A percentile compares a stretch with the other conserved stretches of the same genome.
phyloP scores from a whole-genome alignment of 2,329 filamentous ascomycete species.

The Colletotrichum magnum region DNA sequence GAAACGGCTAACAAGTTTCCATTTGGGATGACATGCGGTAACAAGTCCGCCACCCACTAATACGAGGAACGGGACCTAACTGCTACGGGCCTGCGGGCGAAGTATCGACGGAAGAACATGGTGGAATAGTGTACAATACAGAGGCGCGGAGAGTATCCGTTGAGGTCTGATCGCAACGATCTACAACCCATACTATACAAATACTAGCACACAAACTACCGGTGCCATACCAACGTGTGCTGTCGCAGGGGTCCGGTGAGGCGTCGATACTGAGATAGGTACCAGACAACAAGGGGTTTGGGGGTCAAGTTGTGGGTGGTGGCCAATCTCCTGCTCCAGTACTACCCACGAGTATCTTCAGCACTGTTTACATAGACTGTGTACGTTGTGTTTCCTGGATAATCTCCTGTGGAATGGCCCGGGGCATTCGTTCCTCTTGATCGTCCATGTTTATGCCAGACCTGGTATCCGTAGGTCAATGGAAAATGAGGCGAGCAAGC shows the following conservation, averaged over 20 bases:
- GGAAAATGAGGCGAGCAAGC: too few species aligned
- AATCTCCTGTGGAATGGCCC: constrained; percentile 14
- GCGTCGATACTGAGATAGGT: too few species aligned
- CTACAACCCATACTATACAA: background rate
- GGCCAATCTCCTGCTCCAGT: constrained; percentile 19
- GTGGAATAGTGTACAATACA: background rate
- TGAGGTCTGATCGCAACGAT: constrained; percentile 5
- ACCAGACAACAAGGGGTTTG: too few species aligned
- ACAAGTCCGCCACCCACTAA: too few species aligned
- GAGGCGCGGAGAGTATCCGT: background rate
- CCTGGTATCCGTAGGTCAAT: too few species aligned
- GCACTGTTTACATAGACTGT: background rate
- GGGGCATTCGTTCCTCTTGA: background rate
- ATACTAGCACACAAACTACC: too few species aligned
- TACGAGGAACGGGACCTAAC: too few species aligned
- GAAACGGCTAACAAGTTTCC: too few species aligned
- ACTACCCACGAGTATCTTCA: background rate
- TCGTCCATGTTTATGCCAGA: too few species aligned
- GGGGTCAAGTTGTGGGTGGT: constrained; percentile 8
- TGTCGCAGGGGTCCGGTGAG: too few species aligned
- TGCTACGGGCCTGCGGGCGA: background rate
- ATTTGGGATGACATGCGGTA: too few species aligned
- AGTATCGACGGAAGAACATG: background rate
- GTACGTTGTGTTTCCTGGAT: background rate
- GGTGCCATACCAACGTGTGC: too few species aligned